Percentiles rank a stretch among this genome's conserved stretches.
Conservation (phyloP, 768 basidiomycete species). For the Rhodosporidiobolus sp. region DNA sequence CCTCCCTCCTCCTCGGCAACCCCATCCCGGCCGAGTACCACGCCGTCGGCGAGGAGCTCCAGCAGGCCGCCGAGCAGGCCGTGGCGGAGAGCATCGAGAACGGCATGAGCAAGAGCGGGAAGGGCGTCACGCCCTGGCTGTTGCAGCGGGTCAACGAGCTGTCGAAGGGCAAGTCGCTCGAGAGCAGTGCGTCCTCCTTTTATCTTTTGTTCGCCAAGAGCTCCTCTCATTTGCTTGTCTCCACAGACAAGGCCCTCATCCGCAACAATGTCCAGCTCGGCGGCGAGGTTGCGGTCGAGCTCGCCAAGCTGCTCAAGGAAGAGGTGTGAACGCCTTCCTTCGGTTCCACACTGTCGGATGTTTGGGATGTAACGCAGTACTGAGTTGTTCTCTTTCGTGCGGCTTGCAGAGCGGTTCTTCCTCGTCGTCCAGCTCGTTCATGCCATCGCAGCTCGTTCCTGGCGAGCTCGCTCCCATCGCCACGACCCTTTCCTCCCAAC, state of each 20-base stretch:
- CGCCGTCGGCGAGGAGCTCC: constrained; percentile 63
- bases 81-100: constrained; percentile 75
- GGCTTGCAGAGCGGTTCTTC: constrained; percentile 49
- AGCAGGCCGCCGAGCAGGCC: constrained; percentile 76
- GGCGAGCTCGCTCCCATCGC: background rate
- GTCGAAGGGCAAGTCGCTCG: constrained; percentile 69
- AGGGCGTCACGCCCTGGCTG: constrained; percentile 93
- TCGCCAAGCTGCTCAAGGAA: constrained; percentile 56
- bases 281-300: constrained; percentile 72
- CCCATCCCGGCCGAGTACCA: constrained; percentile 82
- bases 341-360: background rate
- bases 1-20: constrained; percentile 77
- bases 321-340: constrained; percentile 37
- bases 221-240: constrained; percentile 6
- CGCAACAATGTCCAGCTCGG: constrained; percentile 83
- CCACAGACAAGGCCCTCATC: constrained; percentile 75
- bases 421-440: background rate
- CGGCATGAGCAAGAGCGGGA: constrained; percentile 74
- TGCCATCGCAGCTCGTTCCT: background rate
- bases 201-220: background rate
- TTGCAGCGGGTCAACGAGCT: constrained; percentile 76
- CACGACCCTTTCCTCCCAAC: background rate
- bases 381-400: background rate
- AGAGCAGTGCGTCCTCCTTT: constrained; percentile 59
- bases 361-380: constrained; percentile 9